These are phyloP conservation scores for Ascochyta viciae-villosae DNA, from an alignment of 2,329 filamentous ascomycete genomes.

Conservation along the genomic window DNA sequence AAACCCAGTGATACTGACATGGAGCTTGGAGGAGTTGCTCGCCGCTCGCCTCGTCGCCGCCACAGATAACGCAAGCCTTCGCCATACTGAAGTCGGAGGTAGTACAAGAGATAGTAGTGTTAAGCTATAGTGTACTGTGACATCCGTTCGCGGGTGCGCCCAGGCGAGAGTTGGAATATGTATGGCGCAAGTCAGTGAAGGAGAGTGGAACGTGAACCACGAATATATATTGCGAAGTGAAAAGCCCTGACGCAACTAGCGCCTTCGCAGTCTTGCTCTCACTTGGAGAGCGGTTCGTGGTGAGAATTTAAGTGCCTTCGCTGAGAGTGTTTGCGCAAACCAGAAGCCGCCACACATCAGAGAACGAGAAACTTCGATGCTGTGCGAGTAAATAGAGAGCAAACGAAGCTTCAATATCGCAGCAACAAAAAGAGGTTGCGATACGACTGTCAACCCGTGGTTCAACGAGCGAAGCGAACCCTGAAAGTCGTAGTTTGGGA, in stretches of 20 bases:
- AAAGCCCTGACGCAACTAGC: not conserved
- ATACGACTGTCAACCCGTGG: not conserved
- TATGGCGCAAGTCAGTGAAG: not conserved
- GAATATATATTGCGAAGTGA: not conserved
- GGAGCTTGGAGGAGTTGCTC: slow-evolving; percentile 27
- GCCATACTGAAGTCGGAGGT: slow-evolving; percentile 8
- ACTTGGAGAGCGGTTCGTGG: not conserved
- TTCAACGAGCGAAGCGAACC: not conserved
- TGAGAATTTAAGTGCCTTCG: not conserved
- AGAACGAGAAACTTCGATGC: not conserved
- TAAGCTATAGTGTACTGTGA: not conserved
- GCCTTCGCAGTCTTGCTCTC: not conserved
- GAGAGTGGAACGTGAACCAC: not conserved
- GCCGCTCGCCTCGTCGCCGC: slow-evolving; percentile 26
- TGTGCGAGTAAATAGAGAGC: not conserved
- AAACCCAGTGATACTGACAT: slow-evolving; percentile 35
- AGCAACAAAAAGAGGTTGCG: not conserved
- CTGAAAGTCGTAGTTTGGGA: not conserved
- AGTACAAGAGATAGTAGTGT: not conserved
- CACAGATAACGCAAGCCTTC: slow-evolving; percentile 34
- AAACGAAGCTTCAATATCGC: not conserved
- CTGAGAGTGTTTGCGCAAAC: not conserved
- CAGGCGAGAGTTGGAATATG: not conserved
- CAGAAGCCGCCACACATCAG: not conserved
- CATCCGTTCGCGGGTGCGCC: not conserved